A percentile compares a stretch with the other conserved stretches of the same genome.
Evolutionary conservation across 2,329 filamentous ascomycete species (phyloP).

Genomic region (Pseudofabraea citricarpa): DNA sequence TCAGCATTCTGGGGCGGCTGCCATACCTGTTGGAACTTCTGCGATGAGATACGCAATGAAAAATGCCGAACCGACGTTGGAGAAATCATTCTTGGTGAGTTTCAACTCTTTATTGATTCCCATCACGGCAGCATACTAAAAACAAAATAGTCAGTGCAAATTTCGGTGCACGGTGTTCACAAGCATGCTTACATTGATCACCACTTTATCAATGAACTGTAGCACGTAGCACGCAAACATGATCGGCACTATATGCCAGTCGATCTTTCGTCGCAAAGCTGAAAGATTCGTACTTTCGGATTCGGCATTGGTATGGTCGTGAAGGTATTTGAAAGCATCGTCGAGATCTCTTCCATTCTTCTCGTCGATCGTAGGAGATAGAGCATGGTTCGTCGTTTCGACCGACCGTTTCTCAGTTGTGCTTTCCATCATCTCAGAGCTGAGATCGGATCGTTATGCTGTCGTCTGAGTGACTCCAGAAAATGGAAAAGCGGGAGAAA

Average conservation of each 20-base stretch:
- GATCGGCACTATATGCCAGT: conserved; percentile 54
- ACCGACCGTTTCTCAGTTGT: too few species aligned
- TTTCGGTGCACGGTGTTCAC: too few species aligned
- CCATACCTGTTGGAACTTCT: conserved; percentile 53
- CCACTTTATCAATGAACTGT: conserved; percentile 61
- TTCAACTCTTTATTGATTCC: conserved; percentile 50
- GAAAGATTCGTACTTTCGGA: conserved; percentile 35
- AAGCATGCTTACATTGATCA: conserved; percentile 47
- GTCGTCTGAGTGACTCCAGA: too few species aligned
- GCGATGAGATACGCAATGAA: conserved; percentile 57
- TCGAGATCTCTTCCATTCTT: conserved; percentile 30
- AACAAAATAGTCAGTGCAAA: too few species aligned
- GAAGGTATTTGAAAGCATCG: conserved; percentile 33
- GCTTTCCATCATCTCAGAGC: too few species aligned
- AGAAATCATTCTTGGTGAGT: conserved; percentile 56
- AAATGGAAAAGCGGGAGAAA: too few species aligned
- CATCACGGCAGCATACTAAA: conserved; percentile 62
- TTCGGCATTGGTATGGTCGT: conserved; percentile 33
- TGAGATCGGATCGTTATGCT: too few species aligned
- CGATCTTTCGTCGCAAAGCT: conserved; percentile 48
- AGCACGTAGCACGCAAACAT: conserved; percentile 60
- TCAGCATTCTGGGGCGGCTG: neutral
- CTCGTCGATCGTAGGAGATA: too few species aligned
- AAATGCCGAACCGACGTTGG: conserved; percentile 56
- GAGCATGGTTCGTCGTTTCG: too few species aligned